Evolutionary conservation across 2,329 filamentous ascomycete genomes (phyloP).

Genomic region (Xylaria sp.): DNA sequence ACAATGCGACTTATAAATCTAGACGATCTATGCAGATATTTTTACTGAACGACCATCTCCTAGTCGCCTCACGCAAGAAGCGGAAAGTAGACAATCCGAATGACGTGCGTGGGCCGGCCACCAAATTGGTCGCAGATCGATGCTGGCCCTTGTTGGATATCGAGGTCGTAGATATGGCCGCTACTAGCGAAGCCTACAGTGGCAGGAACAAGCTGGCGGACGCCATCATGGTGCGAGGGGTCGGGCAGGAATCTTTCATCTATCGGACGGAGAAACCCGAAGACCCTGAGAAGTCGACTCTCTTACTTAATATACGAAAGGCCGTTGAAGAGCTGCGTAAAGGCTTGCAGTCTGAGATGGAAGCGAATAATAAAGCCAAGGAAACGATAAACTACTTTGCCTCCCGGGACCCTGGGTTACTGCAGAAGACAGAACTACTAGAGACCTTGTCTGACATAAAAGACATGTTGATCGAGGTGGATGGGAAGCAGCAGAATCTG

Average conservation of each 20-base stretch:
- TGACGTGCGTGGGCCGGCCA: conserved; percentile 64
- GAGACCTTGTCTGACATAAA: conserved; percentile 82
- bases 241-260: conserved; percentile 91
- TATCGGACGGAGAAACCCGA: conserved; percentile 90
- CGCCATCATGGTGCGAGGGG: conserved; percentile 87
- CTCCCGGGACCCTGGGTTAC: conserved; percentile 77
- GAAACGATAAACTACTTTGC: conserved; percentile 90
- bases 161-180: conserved; percentile 88
- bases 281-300: conserved; percentile 78
- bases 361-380: conserved; percentile 83
- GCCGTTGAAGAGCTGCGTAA: conserved; percentile 92
- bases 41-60: conserved; percentile 90
- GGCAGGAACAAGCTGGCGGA: conserved; percentile 76
- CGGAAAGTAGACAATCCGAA: conserved; percentile 78
- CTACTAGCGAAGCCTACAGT: conserved; percentile 66
- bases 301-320: conserved; percentile 91
- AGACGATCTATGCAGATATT: conserved; percentile 90
- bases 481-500: conserved; percentile 95
- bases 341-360: conserved; percentile 84
- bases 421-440: conserved; percentile 83
- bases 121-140: conserved; percentile 89
- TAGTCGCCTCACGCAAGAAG: conserved; percentile 93
- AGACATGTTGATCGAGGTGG: conserved; percentile 93
- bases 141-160: conserved; percentile 96
- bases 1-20: conserved; percentile 97